Evolutionary conservation across 352 stramenopile genomes (phyloP).

Genomic region (Phytophthora syringae): DNA sequence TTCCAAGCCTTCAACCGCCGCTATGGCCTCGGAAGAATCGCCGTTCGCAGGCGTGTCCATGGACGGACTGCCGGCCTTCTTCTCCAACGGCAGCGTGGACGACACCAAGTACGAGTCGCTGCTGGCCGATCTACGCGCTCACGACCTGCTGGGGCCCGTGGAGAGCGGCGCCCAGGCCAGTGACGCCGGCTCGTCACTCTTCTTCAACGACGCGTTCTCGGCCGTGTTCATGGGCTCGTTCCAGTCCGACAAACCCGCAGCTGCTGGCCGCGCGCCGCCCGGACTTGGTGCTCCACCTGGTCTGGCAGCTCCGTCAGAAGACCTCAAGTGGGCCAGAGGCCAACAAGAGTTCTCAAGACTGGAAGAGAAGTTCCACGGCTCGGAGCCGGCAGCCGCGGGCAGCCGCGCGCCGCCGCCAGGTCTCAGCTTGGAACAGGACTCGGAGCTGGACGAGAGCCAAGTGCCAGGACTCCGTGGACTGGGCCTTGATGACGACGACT

Average conservation of each 20-base stretch:
- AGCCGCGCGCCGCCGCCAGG: constrained; percentile 18
- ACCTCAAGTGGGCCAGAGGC: constrained; percentile 82
- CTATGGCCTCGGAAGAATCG: constrained; percentile 52
- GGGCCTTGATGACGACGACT: constrained; percentile 79
- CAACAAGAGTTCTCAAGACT: constrained; percentile 77
- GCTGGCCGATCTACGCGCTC: constrained; percentile 81
- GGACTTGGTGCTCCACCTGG: constrained; percentile 68
- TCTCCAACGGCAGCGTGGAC: constrained; percentile 80
- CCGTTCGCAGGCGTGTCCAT: constrained; percentile 51
- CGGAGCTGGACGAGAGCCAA: constrained; percentile 71
- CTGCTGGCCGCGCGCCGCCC: constrained; percentile 41
- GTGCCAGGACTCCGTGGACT: constrained; percentile 67
- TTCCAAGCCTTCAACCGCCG: neutral
- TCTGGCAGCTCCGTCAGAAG: constrained; percentile 59
- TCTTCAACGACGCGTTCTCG: constrained; percentile 89
- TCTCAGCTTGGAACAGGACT: constrained; percentile 45
- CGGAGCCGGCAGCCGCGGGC: neutral
- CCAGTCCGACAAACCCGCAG: constrained; percentile 39
- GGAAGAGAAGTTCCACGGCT: constrained; percentile 53
- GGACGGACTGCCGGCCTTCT: constrained; percentile 75
- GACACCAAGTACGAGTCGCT: constrained; percentile 90
- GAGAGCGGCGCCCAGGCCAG: constrained; percentile 39
- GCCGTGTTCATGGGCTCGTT: constrained; percentile 87
- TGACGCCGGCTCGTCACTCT: constrained; percentile 59
- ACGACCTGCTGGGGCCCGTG: constrained; percentile 81